Percentiles rank a stretch among this genome's conserved stretches.
phyloP scores from a whole-genome alignment of 805 yeast species.

The Metschnikowia orientalis region DNA sequence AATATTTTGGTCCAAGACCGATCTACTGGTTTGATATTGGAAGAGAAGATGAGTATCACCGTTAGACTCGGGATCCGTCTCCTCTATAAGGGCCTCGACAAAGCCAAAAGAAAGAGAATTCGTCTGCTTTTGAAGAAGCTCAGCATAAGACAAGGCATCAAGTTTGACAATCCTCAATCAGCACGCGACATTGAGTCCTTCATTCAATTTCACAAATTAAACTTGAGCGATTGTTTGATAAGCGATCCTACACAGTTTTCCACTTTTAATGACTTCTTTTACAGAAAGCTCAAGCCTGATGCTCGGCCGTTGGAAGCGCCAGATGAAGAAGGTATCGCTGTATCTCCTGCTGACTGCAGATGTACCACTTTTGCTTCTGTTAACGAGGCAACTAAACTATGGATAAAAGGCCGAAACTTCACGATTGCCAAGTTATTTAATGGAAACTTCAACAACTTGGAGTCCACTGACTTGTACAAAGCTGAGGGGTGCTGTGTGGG shows the following conservation, averaged over 20 bases:
- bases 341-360: conserved; percentile 87
- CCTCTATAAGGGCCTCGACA: conserved; percentile 68
- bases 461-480: conserved; percentile 30
- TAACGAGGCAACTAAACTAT: conserved; percentile 59
- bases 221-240: conserved; percentile 61
- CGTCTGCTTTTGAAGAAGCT: conserved; percentile 58
- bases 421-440: conserved; percentile 59
- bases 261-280: conserved; percentile 88
- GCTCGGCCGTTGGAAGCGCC: conserved; percentile 67
- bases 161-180: conserved; percentile 72
- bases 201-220: conserved; percentile 76
- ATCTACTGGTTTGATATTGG: conserved; percentile 79
- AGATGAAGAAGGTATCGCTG: conserved; percentile 45
- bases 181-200: conserved; percentile 67
- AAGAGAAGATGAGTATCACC: conserved; percentile 87
- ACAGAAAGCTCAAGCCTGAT: conserved; percentile 65
- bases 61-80: conserved; percentile 84
- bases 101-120: conserved; percentile 56
- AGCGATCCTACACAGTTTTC: conserved; percentile 46
- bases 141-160: conserved; percentile 76
- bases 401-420: conserved; percentile 88
- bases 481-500: conserved; percentile 56
- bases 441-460: conserved; percentile 41
- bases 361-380: conserved; percentile 64
- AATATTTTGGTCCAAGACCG: conserved; percentile 93